A percentile compares a stretch with the other conserved stretches of the same genome.
These are phyloP conservation scores for Trichoderma oligosporum DNA, from an alignment of 2,329 filamentous ascomycete genomes.

Conservation along the genomic window DNA sequence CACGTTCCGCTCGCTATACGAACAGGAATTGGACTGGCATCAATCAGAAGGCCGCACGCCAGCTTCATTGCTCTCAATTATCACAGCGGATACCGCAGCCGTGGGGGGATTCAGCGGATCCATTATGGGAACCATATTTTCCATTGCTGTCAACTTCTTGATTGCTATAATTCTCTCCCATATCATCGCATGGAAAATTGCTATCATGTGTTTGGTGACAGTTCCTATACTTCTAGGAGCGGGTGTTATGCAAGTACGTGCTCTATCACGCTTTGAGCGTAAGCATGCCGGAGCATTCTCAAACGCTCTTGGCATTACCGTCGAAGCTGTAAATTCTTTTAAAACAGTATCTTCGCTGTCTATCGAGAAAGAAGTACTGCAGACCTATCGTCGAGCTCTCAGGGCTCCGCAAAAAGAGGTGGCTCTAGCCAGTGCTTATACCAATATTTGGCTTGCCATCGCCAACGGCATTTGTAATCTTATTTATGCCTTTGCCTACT, in stretches of 20 bases:
- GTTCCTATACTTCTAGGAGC: slow-evolving; percentile 66
- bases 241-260: slow-evolving; percentile 64
- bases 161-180: slow-evolving; percentile 66
- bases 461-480: slow-evolving; percentile 60
- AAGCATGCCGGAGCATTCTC: slow-evolving; percentile 62
- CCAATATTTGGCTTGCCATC: slow-evolving; percentile 58
- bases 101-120: slow-evolving; percentile 67
- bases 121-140: slow-evolving; percentile 65
- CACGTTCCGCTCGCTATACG: slow-evolving; percentile 61
- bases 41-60: slow-evolving; percentile 61
- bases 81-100: slow-evolving; percentile 65
- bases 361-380: slow-evolving; percentile 48
- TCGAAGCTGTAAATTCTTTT: slow-evolving; percentile 63
- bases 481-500: slow-evolving; percentile 72
- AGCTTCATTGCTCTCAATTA: slow-evolving; percentile 58
- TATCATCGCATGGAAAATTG: slow-evolving; percentile 72
- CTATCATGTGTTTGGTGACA: slow-evolving; percentile 64
- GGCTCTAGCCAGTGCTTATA: slow-evolving; percentile 45
- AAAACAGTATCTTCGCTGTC: slow-evolving; percentile 59
- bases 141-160: slow-evolving; percentile 64
- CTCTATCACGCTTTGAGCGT: slow-evolving; percentile 59
- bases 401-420: slow-evolving; percentile 52
- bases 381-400: slow-evolving; percentile 51
- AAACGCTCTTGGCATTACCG: slow-evolving; percentile 59
- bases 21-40: slow-evolving; percentile 68